Conservation (phyloP, 495 filamentous ascomycete species). For the Neurospora sp. region DNA sequence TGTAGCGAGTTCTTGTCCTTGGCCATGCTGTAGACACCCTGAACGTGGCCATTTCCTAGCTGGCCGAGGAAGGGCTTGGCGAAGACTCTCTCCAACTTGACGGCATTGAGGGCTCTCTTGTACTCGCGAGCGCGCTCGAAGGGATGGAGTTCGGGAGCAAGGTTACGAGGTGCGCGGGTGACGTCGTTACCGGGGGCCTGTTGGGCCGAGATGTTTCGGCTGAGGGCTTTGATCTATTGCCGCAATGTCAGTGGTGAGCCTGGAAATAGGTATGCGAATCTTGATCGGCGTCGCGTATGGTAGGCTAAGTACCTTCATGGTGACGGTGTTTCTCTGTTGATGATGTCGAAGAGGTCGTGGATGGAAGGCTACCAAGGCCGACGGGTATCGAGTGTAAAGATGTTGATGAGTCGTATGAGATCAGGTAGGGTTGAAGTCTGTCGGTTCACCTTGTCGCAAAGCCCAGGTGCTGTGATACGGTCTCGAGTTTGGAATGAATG, state of each 20-base stretch:
- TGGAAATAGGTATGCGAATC: not conserved
- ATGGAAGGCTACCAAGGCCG: not conserved
- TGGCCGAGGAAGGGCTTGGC: conserved; percentile 85
- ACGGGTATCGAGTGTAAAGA: not conserved
- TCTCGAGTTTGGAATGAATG: not conserved
- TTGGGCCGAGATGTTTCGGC: conserved; percentile 61
- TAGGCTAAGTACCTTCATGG: conserved; percentile 29
- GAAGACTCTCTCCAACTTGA: conserved; percentile 93
- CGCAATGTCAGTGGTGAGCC: not conserved
- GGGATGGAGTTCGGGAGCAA: conserved; percentile 87
- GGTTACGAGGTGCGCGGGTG: conserved; percentile 50
- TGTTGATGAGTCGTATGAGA: not conserved
- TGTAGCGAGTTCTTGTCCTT: conserved; percentile 60
- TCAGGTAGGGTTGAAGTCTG: not conserved
- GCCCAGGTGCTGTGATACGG: not conserved
- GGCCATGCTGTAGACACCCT: conserved; percentile 72
- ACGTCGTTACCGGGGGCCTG: conserved; percentile 71
- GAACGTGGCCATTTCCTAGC: conserved; percentile 83
- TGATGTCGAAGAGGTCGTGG: not conserved
- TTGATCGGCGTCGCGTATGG: not conserved
- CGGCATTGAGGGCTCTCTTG: conserved; percentile 53
- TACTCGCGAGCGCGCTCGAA: conserved; percentile 94
- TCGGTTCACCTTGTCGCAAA: not conserved
- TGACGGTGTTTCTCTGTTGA: conserved; percentile 11
- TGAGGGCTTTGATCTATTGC: conserved; percentile 79